Evolutionary conservation across 2,329 filamentous ascomycete genomes (phyloP), one percentile per base, ranked within the genome.

Genomic region (Fusarium sp.): DNA sequence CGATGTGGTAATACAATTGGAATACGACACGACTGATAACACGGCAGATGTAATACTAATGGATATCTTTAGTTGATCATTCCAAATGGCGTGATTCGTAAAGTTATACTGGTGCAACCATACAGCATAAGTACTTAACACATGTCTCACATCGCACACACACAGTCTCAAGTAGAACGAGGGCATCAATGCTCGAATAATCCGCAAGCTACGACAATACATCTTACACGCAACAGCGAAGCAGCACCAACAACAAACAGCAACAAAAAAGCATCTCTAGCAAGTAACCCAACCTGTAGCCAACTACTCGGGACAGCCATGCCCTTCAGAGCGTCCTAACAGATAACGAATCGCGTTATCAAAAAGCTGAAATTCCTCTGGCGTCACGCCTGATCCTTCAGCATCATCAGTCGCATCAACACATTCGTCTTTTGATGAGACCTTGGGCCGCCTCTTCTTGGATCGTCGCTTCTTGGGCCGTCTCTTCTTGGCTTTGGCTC

Each of bases 161-260:
- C n/a, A 18, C 38, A 24, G 23, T 9, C 56, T 60, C 31, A 43
- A 23, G 31, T 46, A 63, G 42, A 64, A 35, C 29, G 55, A 62
- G 54, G 60, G 57, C 62, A 50, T 61, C 62, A 63, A 68, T 65
- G 66, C 41, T 71, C 68, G 61, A 70, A 75, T 64, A 74, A 63
- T 66, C 67, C 62, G 55, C 63, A 67, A 70, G 71, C 63, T 75
- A 71, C 63, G 72, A 65, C 56, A 65, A 53, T 71, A 68, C 68
- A 71, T 72, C 63, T 71, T 75, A 75, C 71, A 75, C 52, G 59
- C 59, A 64, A 67, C 33, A 61, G 68, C 55, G 67, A 57, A 69
- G 33, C 24, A 42, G 24, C n/a, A n/a, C n/a, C n/a, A 64, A 64
- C 60, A 65, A 60, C 63, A 66, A 63, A 67, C 63, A 53, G 48